Evolutionary conservation across 2,329 filamentous ascomycete genomes (phyloP).

Genomic region (Colletotrichum godetiae): DNA sequence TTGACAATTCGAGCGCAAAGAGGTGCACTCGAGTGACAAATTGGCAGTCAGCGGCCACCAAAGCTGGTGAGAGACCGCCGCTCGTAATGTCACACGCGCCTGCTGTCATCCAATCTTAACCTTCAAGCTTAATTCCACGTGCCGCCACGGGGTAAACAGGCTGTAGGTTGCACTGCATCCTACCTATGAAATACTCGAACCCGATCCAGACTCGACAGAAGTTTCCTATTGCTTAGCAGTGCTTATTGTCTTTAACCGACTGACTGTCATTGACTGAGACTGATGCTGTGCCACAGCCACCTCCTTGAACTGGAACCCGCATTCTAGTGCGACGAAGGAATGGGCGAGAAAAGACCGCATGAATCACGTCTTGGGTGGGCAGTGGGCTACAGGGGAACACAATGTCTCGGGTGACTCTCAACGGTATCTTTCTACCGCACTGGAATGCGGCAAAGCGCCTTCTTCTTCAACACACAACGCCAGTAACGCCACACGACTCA

Average conservation of each 20-base stretch:
- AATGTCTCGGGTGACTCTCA: neutral
- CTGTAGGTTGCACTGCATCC: neutral
- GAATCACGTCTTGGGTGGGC: neutral
- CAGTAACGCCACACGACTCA: conserved; percentile 15
- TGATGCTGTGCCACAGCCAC: conserved; percentile 4
- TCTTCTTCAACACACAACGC: conserved; percentile 17
- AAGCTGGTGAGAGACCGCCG: conserved; percentile 6
- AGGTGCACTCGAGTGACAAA: neutral
- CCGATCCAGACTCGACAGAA: neutral
- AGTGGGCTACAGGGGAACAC: neutral
- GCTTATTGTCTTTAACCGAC: neutral
- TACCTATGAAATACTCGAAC: neutral
- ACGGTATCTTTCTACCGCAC: neutral
- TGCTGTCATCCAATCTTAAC: conserved; percentile 32
- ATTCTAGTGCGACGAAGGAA: neutral
- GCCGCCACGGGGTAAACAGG: neutral
- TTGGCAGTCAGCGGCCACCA: conserved; percentile 1
- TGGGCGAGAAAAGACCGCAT: conserved; percentile 11
- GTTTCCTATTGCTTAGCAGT: neutral
- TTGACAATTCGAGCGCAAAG: conserved; percentile 1
- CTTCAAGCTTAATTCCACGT: conserved; percentile 35
- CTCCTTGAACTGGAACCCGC: neutral
- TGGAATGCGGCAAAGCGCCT: conserved; percentile 18
- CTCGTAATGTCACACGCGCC: conserved; percentile 29
- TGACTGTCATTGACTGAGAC: neutral